These are phyloP conservation scores for Microthlaspi erraticum DNA, from an alignment of 345 rosid species.

Conservation along the genomic window DNA sequence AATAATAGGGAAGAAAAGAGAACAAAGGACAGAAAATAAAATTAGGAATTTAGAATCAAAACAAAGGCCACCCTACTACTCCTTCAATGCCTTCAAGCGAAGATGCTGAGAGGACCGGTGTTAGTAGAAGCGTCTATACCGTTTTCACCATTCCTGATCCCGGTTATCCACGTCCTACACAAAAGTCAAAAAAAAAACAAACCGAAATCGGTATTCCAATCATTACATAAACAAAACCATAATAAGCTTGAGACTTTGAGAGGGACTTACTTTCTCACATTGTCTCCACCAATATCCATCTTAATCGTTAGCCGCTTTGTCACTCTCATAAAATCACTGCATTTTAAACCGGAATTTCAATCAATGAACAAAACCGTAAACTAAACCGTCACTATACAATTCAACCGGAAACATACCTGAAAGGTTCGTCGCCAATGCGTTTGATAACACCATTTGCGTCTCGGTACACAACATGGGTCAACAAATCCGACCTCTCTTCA, in stretches of 20 bases:
- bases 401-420: too few species aligned
- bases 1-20: neutral
- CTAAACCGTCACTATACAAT: neutral
- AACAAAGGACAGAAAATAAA: conserved; percentile 3
- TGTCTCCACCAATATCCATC: conserved; percentile 58
- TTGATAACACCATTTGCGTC: conserved; percentile 66
- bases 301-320: conserved; percentile 77
- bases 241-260: neutral
- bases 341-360: conserved; percentile 17
- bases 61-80: conserved; percentile 15
- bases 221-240: neutral
- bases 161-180: conserved; percentile 73
- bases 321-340: conserved; percentile 68
- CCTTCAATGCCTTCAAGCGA: conserved; percentile 50
- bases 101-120: conserved; percentile 78
- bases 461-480: conserved; percentile 66
- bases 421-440: conserved; percentile 79
- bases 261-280: conserved; percentile 61
- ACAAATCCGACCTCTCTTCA: conserved; percentile 67
- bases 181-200: conserved; percentile 20
- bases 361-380: neutral
- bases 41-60: conserved; percentile 19
- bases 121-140: conserved; percentile 67
- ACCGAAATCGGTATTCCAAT: conserved; percentile 25
- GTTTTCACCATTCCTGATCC: conserved; percentile 59